Evolutionary conservation across 1,139 yeast genomes (phyloP), one percentile per base, ranked within the genome.

Genomic region (Hyphopichia wangnamkhiaoensis): DNA sequence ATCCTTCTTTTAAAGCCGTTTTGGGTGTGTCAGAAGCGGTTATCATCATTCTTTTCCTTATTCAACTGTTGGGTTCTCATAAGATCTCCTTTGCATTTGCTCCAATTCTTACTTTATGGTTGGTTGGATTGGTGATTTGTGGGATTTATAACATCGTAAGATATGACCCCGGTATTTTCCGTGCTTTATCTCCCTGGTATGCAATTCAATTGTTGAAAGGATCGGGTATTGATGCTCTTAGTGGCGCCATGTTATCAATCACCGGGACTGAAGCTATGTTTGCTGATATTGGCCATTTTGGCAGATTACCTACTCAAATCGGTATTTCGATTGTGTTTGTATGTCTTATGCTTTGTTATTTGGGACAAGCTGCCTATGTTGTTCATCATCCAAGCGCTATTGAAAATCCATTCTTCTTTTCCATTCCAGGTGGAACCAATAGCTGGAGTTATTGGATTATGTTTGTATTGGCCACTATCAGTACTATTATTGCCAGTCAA

Each of bases 251-350:
- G 74, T 68, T 80, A 41, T 64, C 81, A 1, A 63, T 80, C 19
- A 79, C 85, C 0, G 85, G 85, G 31, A 65, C 77, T 2, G 85
- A 80, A 48, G 83, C 84, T 4, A 73, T 80, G 79, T 80, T 80
- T 59, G 81, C 83, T 4, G 84, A 80, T 55, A 63, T 79, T 39
- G 80, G 83, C 1, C 81, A 76, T 45, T 76, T 78, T 50, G 79
- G 81, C 2, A 61, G 63, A 29, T 48, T 64, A 7, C 77, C 84
- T 0, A 65, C 77, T 31, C 81, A 76, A 45, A 46, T 78, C 23
- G 65, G 82, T 2, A 53, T 78, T 43, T 45, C 66, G 1, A 50
- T 52, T 10, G 80, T 76, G n/a, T 79, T 76, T 47, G 80, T 82
- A 3, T 63, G 75, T 28, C 57, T 80, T 48, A 64, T 77, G 50